phyloP scores from a whole-genome alignment of 192 early-diverging fungal genomes.

The Coemansia sp. region DNA sequence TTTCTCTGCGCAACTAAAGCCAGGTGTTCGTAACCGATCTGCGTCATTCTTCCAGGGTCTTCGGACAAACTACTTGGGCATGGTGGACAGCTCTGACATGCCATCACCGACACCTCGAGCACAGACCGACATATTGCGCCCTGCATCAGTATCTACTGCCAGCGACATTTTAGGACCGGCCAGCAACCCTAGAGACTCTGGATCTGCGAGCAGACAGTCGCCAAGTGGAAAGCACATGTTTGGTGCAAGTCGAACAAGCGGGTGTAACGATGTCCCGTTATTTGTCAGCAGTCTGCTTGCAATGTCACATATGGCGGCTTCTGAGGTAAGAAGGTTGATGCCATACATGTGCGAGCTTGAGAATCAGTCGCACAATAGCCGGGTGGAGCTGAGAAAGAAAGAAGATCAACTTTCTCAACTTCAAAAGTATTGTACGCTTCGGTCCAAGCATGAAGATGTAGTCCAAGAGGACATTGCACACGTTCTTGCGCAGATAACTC shows the following conservation, averaged over 20 bases:
- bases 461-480: conserved; percentile 51
- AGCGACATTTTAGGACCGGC: neutral
- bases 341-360: conserved; percentile 28
- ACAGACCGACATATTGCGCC: conserved; percentile 13
- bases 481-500: conserved; percentile 44
- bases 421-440: conserved; percentile 28
- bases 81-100: conserved; percentile 19
- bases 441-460: conserved; percentile 36
- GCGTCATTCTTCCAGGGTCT: conserved; percentile 50
- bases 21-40: conserved; percentile 39
- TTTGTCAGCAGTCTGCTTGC: conserved; percentile 24
- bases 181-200: neutral
- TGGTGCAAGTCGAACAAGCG: conserved; percentile 10
- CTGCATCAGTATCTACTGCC: neutral
- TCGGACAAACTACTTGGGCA: conserved; percentile 28
- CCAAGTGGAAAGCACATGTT: neutral
- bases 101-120: conserved; percentile 7
- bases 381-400: conserved; percentile 30
- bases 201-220: conserved; percentile 3
- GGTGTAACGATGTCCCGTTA: conserved; percentile 22
- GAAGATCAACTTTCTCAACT: conserved; percentile 27
- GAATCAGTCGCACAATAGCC: conserved; percentile 25
- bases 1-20: conserved; percentile 9
- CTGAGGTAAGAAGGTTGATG: conserved; percentile 26
- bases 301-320: conserved; percentile 23